Conservation (phyloP, 306 rosid species). For the Corylus heterophylla region DNA sequence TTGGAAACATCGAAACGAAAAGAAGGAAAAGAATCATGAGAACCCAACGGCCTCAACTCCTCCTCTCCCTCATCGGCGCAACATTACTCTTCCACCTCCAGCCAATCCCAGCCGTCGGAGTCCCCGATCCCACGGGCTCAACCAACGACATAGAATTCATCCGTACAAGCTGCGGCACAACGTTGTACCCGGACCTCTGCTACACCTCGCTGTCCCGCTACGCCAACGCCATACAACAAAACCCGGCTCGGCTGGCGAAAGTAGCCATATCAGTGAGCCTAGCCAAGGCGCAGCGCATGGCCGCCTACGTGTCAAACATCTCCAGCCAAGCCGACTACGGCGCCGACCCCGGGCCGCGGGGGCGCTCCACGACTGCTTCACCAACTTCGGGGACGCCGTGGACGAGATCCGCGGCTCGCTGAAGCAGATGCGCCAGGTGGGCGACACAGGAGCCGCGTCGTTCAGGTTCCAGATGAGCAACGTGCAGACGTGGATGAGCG, state of each 20-base stretch:
- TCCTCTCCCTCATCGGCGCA: constrained; percentile 20
- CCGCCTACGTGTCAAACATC: constrained; percentile 60
- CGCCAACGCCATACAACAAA: constrained; percentile 69
- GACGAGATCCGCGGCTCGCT: constrained; percentile 86
- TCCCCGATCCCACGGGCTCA: neutral
- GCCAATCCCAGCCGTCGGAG: constrained; percentile 21
- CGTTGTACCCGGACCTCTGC: constrained; percentile 89
- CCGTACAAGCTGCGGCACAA: constrained; percentile 71
- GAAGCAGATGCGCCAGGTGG: constrained; percentile 75
- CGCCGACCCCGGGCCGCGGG: constrained; percentile 42
- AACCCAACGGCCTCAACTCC: constrained; percentile 4
- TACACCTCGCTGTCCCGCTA: constrained; percentile 79
- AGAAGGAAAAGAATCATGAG: neutral
- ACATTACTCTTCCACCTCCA: constrained; percentile 21
- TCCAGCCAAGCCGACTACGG: constrained; percentile 62
- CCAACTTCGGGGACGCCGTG: constrained; percentile 80
- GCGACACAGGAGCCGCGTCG: constrained; percentile 39
- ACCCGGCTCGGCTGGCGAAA: constrained; percentile 77
- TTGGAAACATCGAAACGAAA: neutral
- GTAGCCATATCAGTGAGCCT: constrained; percentile 74
- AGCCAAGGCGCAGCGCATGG: constrained; percentile 47
- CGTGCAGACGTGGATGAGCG: constrained; percentile 99
- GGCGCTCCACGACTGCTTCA: constrained; percentile 84
- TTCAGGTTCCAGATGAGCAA: constrained; percentile 88
- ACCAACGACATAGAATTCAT: constrained; percentile 52